Conservation (phyloP, 1,284 basidiomycete genomes). For the Ceratobasidium papillatum region DNA sequence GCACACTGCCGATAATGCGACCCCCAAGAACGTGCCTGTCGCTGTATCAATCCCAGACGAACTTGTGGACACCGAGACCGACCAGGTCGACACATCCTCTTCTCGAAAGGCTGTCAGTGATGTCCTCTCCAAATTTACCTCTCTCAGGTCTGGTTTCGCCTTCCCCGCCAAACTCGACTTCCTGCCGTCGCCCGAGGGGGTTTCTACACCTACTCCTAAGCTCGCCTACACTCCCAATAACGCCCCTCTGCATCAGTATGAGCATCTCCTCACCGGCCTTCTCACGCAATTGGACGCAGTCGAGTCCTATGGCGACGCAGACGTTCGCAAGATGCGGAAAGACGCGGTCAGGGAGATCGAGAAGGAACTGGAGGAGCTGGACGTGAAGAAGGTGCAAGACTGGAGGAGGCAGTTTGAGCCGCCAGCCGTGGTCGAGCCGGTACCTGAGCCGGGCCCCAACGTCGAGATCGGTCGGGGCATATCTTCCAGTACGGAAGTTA, state of each 20-base stretch:
- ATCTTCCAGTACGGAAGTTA: not conserved
- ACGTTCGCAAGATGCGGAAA: conserved; percentile 65
- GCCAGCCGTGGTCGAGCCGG: not conserved
- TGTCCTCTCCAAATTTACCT: conserved; percentile 25
- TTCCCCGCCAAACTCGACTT: conserved; percentile 44
- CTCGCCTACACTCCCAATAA: conserved; percentile 62
- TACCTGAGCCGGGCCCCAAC: not conserved
- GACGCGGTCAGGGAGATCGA: conserved; percentile 70
- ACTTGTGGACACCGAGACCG: not conserved
- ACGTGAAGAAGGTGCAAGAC: conserved; percentile 54
- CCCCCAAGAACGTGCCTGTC: not conserved
- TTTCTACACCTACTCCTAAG: conserved; percentile 45
- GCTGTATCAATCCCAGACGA: not conserved
- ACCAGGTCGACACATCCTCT: not conserved
- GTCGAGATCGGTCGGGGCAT: not conserved
- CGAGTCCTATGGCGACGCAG: conserved; percentile 67
- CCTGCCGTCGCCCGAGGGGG: not conserved
- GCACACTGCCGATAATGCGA: not conserved
- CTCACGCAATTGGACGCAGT: conserved; percentile 72
- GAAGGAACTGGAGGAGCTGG: conserved; percentile 63
- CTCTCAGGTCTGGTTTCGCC: conserved; percentile 37
- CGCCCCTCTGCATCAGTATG: conserved; percentile 65
- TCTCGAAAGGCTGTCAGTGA: conserved; percentile 6
- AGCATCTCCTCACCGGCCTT: conserved; percentile 67
- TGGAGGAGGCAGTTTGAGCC: conserved; percentile 47